Base-by-base conservation (phyloP, 2,329 filamentous ascomycete species). In the Sporothrix pseudoabietina region DNA sequence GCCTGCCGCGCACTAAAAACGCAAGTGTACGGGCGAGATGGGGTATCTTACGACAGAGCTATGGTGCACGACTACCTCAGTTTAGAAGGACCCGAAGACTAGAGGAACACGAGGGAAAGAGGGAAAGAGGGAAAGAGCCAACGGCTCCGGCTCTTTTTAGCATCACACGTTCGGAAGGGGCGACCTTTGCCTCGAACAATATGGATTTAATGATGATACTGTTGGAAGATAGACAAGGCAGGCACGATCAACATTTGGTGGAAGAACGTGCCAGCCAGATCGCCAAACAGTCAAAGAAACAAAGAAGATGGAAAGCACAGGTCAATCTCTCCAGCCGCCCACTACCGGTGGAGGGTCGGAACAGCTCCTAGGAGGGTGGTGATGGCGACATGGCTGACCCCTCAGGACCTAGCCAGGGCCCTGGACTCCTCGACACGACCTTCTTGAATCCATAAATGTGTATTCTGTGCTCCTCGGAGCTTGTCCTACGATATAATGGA, bases 281-380 rank as follows among this genome's bases (percentile, higher is more conserved):
- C 16, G n/a, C 16, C 47, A 19, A 52, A 52, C 14, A 52, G 47
- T 19, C 47, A 52, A 52, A 52, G 47, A 35, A 52, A n/a, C 52
- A 22, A 54, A 9, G 16, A 54, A n/a, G n/a, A 22, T 12, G 30
- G 8, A 22, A 54, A 55, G 12, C 26, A 61, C 30, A 61, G 57
- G 19, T 10, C 32, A 39, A 63, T 41, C 19, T 63, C n/a, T 19
- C 44, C 65, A 32, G 26, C 44, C 65, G 65, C 65, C 65, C 44
- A 68, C 65, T 68, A 52, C 65, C 44, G 65, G 44, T 26, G 41
- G 41, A 49, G 41, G 44, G n/a, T 68, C 63, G 41, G 63, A 68
- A 32, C 26, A n/a, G 59, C n/a, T 57, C 59, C 59, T 26, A 7
- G 10, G 35, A 44, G 59, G 59, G 35, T 44, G 35, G 59, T 44